A percentile compares a stretch with the other conserved stretches of the same genome.
Conservation (phyloP, 305 asterid species). For the Solanum hybrid region DNA sequence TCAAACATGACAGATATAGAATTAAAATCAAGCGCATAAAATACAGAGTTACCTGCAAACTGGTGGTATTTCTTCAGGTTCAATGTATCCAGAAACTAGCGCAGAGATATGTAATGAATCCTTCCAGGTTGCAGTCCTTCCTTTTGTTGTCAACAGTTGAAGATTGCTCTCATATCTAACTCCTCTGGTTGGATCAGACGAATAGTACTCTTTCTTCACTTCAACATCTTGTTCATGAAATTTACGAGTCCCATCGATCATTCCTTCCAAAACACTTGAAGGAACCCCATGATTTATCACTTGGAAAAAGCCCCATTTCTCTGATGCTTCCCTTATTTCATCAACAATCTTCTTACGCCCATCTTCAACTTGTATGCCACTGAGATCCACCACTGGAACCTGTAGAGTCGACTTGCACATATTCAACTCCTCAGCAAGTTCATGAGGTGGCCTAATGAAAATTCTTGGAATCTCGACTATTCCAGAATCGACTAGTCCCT, state of each 20-base stretch:
- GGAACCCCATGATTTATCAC: constrained; percentile 51
- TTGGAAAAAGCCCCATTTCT: constrained; percentile 44
- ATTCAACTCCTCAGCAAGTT: background rate
- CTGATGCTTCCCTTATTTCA: background rate
- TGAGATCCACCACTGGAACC: background rate
- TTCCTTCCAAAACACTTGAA: constrained; percentile 21
- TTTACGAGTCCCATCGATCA: constrained; percentile 30
- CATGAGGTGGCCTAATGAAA: constrained; percentile 21
- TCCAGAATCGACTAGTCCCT: constrained; percentile 51
- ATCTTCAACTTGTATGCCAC: background rate
- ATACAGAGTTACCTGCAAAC: background rate
- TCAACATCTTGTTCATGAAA: constrained; percentile 40
- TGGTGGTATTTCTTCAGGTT: background rate
- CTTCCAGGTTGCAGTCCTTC: background rate
- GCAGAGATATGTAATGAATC: background rate
- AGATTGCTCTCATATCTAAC: constrained; percentile 29
- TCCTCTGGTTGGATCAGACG: constrained; percentile 14
- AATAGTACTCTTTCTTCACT: constrained; percentile 12
- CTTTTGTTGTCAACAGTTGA: background rate
- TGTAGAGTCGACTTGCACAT: background rate
- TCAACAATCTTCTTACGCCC: background rate
- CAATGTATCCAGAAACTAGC: too few species aligned
- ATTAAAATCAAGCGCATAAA: background rate
- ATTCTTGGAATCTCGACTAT: constrained; percentile 27
- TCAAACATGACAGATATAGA: background rate